Evolutionary conservation across 2,329 filamentous ascomycete species (phyloP), one percentile per base, ranked within the genome.

Genomic region (Cercospora janseana): DNA sequence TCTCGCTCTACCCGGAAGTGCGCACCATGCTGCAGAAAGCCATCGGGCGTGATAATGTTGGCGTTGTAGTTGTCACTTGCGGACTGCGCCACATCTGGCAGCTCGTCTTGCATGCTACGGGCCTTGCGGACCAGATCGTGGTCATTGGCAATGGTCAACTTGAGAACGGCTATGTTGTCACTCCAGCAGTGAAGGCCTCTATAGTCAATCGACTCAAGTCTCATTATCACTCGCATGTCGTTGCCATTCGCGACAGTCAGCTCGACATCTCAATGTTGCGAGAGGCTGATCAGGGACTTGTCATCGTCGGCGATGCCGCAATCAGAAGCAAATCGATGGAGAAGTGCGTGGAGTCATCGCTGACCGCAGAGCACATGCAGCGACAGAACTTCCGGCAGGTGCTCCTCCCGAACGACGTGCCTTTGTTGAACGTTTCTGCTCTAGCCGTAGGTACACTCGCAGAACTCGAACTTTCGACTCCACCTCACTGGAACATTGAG

Each of bases 241-340:
- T 69, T 62, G 81, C 79, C 0, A 80, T 85, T 56, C 81, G 81
- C n/a, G 80, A 84, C 57, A 80, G 81, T 55, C 70, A 71, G 0
- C 52, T 83, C 5, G 82, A 85, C 56, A 29, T 85, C 13, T 63
- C 68, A 0, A 86, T 86, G 82, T 56, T 85, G 9, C 55, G 54
- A 2, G 57, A 66, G 26, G 81, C 82, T 0, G 65, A 84, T 55
- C 51, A 75, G 49, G 76, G 80, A 0, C 61, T 82, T 28, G 70
- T 86, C 3, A 73, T 85, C 0, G 78, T 81, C 2, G 78, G 79
- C 1, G 64, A 76, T 0, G 62, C 75, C 55, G 4, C 54, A 0
- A 63, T 41, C 0, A 71, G 79, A 44, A 83, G 78, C 62, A 73
- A 69, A 28, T 71, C 65, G 1, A 83, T 84, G 79, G 75, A 82